Percentiles rank a stretch among this genome's conserved stretches.
Conservation (phyloP, 1,284 basidiomycete species). For the Kalmanozyma brasiliensis region DNA sequence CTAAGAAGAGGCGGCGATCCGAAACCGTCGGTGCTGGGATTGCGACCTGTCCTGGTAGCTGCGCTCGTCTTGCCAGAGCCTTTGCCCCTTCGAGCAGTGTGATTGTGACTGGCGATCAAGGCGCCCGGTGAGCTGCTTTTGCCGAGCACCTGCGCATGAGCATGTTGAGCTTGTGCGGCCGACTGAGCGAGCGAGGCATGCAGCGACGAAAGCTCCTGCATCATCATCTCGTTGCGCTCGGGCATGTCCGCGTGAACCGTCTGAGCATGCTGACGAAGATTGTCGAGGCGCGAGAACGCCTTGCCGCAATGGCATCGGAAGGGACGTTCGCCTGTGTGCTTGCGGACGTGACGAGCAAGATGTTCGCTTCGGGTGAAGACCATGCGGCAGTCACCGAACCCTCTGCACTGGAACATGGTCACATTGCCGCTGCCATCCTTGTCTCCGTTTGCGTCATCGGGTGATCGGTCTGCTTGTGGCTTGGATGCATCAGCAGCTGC, state of each 20-base stretch:
- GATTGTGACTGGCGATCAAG: slow-evolving; percentile 45
- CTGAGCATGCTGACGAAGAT: slow-evolving; percentile 93
- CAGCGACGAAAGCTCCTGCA: slow-evolving; percentile 84
- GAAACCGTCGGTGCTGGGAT: slow-evolving; percentile 13
- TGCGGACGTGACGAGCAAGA: slow-evolving; percentile 91
- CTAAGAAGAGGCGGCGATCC: slow-evolving; percentile 12
- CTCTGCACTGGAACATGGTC: slow-evolving; percentile 93
- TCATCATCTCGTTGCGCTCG: slow-evolving; percentile 88
- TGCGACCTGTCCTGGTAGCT: slow-evolving; percentile 24
- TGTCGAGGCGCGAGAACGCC: slow-evolving; percentile 94
- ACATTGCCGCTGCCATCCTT: slow-evolving; percentile 70
- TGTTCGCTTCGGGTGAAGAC: slow-evolving; percentile 95
- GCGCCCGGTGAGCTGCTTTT: slow-evolving; percentile 49
- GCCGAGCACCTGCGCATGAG: slow-evolving; percentile 55
- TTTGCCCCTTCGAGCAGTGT: slow-evolving; percentile 38
- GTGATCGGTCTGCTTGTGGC: slow-evolving; percentile 5
- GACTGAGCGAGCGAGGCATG: slow-evolving; percentile 79
- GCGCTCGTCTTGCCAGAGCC: slow-evolving; percentile 34
- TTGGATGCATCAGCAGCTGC: neutral
- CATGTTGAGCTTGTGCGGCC: slow-evolving; percentile 59
- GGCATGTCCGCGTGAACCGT: slow-evolving; percentile 90
- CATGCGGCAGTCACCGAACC: slow-evolving; percentile 95
- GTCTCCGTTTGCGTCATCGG: slow-evolving; percentile 14
- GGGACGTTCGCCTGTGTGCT: slow-evolving; percentile 95
- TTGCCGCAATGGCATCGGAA: slow-evolving; percentile 93